A percentile compares a stretch with the other conserved stretches of the same genome.
Conservation (phyloP, 2,329 filamentous ascomycete species). For the Ophiostoma angusticollis region DNA sequence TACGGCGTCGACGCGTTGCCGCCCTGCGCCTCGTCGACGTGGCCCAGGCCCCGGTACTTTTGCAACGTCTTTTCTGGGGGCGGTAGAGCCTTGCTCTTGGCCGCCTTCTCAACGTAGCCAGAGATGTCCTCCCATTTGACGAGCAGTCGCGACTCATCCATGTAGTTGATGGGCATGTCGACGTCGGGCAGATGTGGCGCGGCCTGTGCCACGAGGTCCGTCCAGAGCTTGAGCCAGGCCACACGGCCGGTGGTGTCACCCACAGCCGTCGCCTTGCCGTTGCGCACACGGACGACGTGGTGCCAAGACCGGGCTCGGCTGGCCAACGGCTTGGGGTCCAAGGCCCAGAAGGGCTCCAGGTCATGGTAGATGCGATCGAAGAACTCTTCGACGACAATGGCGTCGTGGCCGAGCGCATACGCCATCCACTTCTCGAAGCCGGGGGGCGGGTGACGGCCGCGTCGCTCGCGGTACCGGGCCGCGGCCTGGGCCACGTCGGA, state of each 20-base stretch:
- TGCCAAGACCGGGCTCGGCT: slow-evolving; percentile 29
- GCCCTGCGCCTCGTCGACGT: slow-evolving; percentile 20
- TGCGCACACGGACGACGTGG: slow-evolving; percentile 34
- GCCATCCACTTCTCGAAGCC: slow-evolving; percentile 35
- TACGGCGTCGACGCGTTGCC: slow-evolving; percentile 20
- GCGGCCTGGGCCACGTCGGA: slow-evolving; percentile 33
- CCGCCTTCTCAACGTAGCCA: slow-evolving; percentile 35
- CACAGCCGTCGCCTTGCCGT: slow-evolving; percentile 26
- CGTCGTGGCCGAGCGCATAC: slow-evolving; percentile 29
- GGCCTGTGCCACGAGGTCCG: slow-evolving; percentile 36
- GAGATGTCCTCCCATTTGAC: slow-evolving; percentile 45
- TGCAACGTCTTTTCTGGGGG: slow-evolving; percentile 31
- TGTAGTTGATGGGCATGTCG: slow-evolving; percentile 52
- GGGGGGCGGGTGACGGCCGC: slow-evolving; percentile 36
- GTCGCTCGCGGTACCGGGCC: slow-evolving; percentile 29
- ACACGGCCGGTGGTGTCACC: slow-evolving; percentile 29
- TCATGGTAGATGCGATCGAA: slow-evolving; percentile 44
- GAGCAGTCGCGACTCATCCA: slow-evolving; percentile 51
- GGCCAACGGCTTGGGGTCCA: slow-evolving; percentile 25
- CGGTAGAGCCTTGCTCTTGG: slow-evolving; percentile 28
- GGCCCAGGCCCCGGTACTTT: slow-evolving; percentile 27
- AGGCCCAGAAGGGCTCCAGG: slow-evolving; percentile 40
- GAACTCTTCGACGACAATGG: slow-evolving; percentile 33
- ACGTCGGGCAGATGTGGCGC: slow-evolving; percentile 46
- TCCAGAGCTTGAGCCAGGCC: slow-evolving; percentile 35